These are phyloP conservation scores for Neonectria punicea DNA, from an alignment of 2,329 filamentous ascomycete genomes.

Conservation along the genomic window DNA sequence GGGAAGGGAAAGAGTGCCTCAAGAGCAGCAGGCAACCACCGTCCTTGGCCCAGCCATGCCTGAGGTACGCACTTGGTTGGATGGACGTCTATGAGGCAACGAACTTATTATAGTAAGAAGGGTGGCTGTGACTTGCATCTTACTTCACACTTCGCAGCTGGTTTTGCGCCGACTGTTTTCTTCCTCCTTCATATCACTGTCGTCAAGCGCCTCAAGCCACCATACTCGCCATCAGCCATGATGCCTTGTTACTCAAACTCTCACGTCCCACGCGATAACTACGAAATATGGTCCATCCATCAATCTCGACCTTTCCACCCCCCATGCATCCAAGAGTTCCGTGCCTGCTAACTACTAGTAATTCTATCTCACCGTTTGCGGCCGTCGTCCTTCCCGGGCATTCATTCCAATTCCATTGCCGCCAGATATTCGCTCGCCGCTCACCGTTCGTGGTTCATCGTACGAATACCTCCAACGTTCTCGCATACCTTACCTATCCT, in stretches of 20 bases:
- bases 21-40: slow-evolving; percentile 29
- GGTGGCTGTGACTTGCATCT: slow-evolving; percentile 11
- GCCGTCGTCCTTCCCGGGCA: slow-evolving; percentile 2
- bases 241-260: not conserved
- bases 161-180: not conserved
- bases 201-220: not conserved
- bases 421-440: slow-evolving; percentile 1
- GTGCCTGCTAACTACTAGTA: not conserved
- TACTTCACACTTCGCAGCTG: slow-evolving; percentile 4
- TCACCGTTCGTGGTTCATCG: not conserved
- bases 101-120: not conserved
- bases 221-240: not conserved
- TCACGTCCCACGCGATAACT: slow-evolving; percentile 1
- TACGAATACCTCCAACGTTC: not conserved
- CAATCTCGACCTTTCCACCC: not conserved
- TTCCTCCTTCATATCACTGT: slow-evolving; percentile 15
- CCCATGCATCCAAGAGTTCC: slow-evolving; percentile 5
- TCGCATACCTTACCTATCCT: slow-evolving; percentile 23
- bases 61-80: slow-evolving; percentile 31
- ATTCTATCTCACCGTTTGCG: slow-evolving; percentile 10
- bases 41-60: slow-evolving; percentile 28
- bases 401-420: not conserved
- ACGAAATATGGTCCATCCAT: not conserved
- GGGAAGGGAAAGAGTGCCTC: slow-evolving; percentile 41
- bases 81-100: not conserved